These are phyloP conservation scores for Zychaea mexicana DNA, from an alignment of 371 early-diverging fungal genomes.

Conservation along the genomic window DNA sequence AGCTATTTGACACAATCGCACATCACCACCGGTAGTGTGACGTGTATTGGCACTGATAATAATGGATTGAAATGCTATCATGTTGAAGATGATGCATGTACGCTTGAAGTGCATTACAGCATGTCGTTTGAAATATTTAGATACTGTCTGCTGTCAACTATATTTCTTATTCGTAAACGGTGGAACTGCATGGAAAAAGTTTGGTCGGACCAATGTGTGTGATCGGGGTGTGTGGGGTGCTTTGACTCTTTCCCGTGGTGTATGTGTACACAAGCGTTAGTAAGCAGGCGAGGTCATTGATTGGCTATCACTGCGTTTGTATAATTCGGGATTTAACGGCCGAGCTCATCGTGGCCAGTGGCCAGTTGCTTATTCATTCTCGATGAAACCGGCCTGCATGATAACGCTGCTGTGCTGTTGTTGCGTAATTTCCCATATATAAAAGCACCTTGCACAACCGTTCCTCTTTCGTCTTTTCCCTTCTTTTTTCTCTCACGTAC, in stretches of 20 bases:
- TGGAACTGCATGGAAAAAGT: no score
- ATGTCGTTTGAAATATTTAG: no score
- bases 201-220: no score
- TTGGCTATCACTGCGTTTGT: neutral
- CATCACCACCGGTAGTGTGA: no score
- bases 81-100: no score
- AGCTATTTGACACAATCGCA: no score
- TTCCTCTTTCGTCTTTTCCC: constrained; percentile 3
- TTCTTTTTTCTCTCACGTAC: neutral
- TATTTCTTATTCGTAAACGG: no score
- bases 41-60: no score
- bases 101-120: no score
- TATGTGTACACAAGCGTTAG: neutral
- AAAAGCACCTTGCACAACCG: neutral
- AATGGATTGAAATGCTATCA: no score
- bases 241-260: neutral
- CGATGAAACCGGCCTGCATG: neutral
- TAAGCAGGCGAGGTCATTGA: neutral
- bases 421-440: neutral
- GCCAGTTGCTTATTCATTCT: constrained; percentile 5
- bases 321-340: neutral
- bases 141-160: no score
- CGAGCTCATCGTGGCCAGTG: neutral
- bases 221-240: no score
- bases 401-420: neutral